These are phyloP conservation scores for Boletellus ananas DNA, from an alignment of 768 basidiomycete species.

Conservation along the genomic window DNA sequence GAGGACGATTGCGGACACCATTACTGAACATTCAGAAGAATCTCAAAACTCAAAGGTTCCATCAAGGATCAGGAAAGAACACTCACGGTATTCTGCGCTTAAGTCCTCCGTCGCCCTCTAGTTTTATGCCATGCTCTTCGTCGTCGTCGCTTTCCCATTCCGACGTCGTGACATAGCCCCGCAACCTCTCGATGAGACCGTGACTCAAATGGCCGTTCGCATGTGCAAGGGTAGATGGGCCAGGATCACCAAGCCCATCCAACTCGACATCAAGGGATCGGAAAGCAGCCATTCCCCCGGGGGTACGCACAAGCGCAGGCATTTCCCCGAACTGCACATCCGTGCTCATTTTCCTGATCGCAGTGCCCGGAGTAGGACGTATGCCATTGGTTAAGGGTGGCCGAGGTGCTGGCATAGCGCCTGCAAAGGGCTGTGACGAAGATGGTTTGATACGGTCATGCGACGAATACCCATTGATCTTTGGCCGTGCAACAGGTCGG, in stretches of 20 bases:
- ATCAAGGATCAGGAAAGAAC: conserved; percentile 1
- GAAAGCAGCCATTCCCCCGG: conserved; percentile 71
- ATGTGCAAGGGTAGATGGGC: conserved; percentile 32
- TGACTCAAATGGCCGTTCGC: conserved; percentile 27
- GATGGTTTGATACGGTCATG: conserved; percentile 24
- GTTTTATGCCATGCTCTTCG: conserved; percentile 27
- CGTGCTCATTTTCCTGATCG: conserved; percentile 20
- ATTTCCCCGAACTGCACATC: conserved; percentile 61
- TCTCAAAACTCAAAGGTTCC: not conserved
- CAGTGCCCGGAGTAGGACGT: conserved; percentile 7
- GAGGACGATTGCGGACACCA: conserved; percentile 40
- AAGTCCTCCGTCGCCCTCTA: conserved; percentile 42
- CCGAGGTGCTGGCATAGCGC: conserved; percentile 4
- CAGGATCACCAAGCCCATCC: conserved; percentile 35
- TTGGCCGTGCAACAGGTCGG: conserved; percentile 38
- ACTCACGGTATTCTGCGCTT: conserved; percentile 52
- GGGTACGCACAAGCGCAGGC: conserved; percentile 65
- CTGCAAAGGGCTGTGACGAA: conserved; percentile 12
- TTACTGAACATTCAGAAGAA: conserved; percentile 13
- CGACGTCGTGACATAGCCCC: conserved; percentile 11
- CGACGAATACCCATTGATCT: conserved; percentile 38
- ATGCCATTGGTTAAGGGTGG: conserved; percentile 16
- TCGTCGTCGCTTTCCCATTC: conserved; percentile 39
- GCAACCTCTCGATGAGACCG: conserved; percentile 18
- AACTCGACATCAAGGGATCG: conserved; percentile 54